Percentiles rank a stretch among this genome's conserved stretches.
These are phyloP conservation scores for Leccinum laetum DNA, from an alignment of 1,284 basidiomycete genomes.

Conservation along the genomic window DNA sequence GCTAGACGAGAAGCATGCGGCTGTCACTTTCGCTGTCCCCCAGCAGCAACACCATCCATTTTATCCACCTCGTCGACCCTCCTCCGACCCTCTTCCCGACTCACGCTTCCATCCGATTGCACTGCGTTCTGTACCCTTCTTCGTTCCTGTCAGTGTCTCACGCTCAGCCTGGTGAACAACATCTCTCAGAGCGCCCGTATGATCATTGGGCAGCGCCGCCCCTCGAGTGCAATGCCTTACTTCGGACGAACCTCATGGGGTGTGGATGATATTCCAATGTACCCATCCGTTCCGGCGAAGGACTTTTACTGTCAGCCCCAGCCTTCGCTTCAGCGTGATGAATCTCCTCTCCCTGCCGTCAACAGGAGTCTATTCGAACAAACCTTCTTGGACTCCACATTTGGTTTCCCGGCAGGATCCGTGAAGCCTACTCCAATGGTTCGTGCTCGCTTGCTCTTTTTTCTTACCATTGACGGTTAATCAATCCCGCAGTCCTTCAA, in stretches of 20 bases:
- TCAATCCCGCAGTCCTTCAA: slow-evolving; percentile 19
- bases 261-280: slow-evolving; percentile 22
- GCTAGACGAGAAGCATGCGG: too few relatives aligned
- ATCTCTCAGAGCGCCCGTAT: slow-evolving; percentile 28
- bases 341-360: slow-evolving; percentile 51
- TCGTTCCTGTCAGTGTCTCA: slow-evolving; percentile 12
- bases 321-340: slow-evolving; percentile 38
- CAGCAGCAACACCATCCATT: too few relatives aligned
- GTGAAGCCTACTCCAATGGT: neutral
- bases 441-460: neutral
- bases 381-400: slow-evolving; percentile 35
- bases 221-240: slow-evolving; percentile 31
- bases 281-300: slow-evolving; percentile 5
- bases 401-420: slow-evolving; percentile 25
- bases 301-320: slow-evolving; percentile 7
- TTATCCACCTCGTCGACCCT: too few relatives aligned
- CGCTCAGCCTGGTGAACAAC: slow-evolving; percentile 36
- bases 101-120: too few relatives aligned
- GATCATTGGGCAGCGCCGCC: slow-evolving; percentile 35
- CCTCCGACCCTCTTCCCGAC: too few relatives aligned
- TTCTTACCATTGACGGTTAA: neutral
- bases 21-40: too few relatives aligned
- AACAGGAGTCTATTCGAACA: slow-evolving; percentile 51
- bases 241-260: slow-evolving; percentile 28
- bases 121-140: too few relatives aligned